Evolutionary conservation across 192 early-diverging fungal species (phyloP).

Genomic region (Coemansia sp.): DNA sequence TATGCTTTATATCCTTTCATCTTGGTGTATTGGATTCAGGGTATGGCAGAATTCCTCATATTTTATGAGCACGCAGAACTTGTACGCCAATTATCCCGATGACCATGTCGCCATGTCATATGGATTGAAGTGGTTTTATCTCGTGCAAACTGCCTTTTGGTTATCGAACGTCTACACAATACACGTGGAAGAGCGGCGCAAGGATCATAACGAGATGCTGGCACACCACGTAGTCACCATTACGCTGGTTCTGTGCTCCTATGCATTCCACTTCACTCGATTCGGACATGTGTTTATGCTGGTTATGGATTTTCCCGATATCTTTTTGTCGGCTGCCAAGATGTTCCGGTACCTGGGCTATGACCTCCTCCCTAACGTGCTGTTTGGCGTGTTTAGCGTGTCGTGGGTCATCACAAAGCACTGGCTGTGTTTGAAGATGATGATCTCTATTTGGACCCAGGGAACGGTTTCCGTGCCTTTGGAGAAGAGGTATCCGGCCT

Average conservation of each 20-base stretch:
- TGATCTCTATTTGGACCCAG: constrained; percentile 60
- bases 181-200: constrained; percentile 55
- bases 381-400: constrained; percentile 73
- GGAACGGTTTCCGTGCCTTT: constrained; percentile 49
- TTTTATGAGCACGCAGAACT: constrained; percentile 47
- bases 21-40: constrained; percentile 40
- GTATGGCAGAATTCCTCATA: constrained; percentile 36
- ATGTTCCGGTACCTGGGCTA: constrained; percentile 71
- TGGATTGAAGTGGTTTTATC: constrained; percentile 54
- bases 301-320: constrained; percentile 59
- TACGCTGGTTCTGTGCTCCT: constrained; percentile 47
- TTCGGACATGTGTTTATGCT: constrained; percentile 56
- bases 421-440: constrained; percentile 64
- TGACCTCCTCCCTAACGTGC: constrained; percentile 60
- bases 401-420: constrained; percentile 80
- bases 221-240: constrained; percentile 57
- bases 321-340: constrained; percentile 64
- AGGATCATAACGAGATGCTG: constrained; percentile 53
- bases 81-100: constrained; percentile 54
- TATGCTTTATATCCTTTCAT: constrained; percentile 39
- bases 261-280: constrained; percentile 55
- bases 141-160: constrained; percentile 53
- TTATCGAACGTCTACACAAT: constrained; percentile 51
- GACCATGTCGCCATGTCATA: constrained; percentile 48
- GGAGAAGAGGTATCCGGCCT: constrained; percentile 59